Base-by-base conservation (phyloP, 176 grass and related monocot species). In the Canna indica region DNA sequence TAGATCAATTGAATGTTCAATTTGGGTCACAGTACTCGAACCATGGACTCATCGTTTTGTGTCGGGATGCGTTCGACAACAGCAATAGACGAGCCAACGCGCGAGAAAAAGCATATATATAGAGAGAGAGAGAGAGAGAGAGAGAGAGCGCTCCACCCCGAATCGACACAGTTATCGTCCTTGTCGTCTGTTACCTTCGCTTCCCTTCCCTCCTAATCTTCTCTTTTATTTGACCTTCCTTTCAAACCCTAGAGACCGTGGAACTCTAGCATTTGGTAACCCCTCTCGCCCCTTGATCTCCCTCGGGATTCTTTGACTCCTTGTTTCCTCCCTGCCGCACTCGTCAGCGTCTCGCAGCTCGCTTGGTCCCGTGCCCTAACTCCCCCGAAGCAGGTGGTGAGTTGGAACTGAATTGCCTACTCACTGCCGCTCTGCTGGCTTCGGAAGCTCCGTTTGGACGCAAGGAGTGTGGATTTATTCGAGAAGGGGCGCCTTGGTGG, bases 161-260 rank as follows among this genome's bases (percentile, higher is more conserved):
- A 4, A 5, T 11, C 41, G 41, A 44, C 41, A 8, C 41, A 76
- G 72, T 26, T 39, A 33, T 88, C 76, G 81, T 74, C 42, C 69
- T 67, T 44, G n/a, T n/a, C n/a, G n/a, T 44, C 41, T 44, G 41
- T 44, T 44, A 44, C 41, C 41, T 44, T 8, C 41, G 7, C 41
- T 44, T 44, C 41, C 68, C 63, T 41, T 72, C 72, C 3, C 50
- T 8, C 64, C 28, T 33, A 45, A 18, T 54, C 67, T 11, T 69
- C 11, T n/a, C 24, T 12, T 34, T 65, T 34, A 33, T 30, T 63
- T 69, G 71, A 32, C 62, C 78, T 20, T 75, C 84, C 58, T 60
- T 87, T 87, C 79, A 84, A 90, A 88, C 86, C 85, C 90, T 93
- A 87, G 76, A 82, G 73, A 44, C 20, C 50, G 20, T 54, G 22